Conservation (phyloP, 1,284 basidiomycete genomes). For the Puccinia polysora region DNA sequence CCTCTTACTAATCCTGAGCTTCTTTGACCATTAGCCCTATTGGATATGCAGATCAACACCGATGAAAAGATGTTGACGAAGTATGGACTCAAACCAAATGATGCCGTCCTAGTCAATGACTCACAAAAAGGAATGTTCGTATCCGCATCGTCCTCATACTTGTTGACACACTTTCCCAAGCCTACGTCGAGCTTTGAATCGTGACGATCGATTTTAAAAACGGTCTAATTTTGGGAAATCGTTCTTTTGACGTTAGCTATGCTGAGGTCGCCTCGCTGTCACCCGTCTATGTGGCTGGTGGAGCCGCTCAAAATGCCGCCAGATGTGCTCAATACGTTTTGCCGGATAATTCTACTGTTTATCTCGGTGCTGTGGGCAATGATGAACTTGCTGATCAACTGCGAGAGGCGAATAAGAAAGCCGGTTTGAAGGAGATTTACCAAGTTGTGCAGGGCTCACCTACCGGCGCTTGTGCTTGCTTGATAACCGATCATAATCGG, state of each 20-base stretch:
- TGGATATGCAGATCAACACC: conserved; percentile 57
- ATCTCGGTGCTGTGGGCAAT: conserved; percentile 88
- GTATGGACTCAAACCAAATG: conserved; percentile 88
- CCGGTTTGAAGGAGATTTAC: conserved; percentile 84
- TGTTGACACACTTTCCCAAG: too few relatives aligned
- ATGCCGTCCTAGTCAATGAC: conserved; percentile 88
- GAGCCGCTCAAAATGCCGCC: conserved; percentile 93
- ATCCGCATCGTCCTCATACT: conserved; percentile 20
- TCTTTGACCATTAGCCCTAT: conserved; percentile 46
- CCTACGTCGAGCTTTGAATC: too few relatives aligned
- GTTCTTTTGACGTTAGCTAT: conserved; percentile 7
- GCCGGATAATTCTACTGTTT: conserved; percentile 84
- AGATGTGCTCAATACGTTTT: conserved; percentile 74
- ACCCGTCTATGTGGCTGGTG: conserved; percentile 83
- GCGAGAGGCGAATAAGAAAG: conserved; percentile 84
- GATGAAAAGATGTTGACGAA: conserved; percentile 81
- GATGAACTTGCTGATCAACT: conserved; percentile 87
- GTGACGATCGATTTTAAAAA: too few relatives aligned
- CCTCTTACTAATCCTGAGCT: not conserved
- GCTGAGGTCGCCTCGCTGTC: conserved; percentile 31
- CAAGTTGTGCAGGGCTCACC: conserved; percentile 77
- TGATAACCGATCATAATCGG: conserved; percentile 90
- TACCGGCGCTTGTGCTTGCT: conserved; percentile 94
- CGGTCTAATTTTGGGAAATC: not conserved
- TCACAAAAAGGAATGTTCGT: conserved; percentile 78